Evolutionary conservation across 345 rosid genomes (phyloP).

Genomic region (Acer negundo): DNA sequence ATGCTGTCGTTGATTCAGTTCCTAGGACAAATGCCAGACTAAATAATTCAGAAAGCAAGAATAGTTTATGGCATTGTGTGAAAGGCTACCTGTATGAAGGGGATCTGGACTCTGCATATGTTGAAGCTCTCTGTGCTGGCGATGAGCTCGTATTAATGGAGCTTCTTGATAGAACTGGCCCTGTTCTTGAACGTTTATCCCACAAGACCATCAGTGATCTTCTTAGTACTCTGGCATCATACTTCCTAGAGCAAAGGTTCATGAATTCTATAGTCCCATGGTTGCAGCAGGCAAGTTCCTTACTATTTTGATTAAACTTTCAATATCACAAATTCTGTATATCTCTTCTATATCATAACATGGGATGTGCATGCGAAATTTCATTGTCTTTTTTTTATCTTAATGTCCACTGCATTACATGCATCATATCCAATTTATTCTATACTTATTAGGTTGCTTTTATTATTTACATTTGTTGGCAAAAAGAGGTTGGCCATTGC

Average conservation of each 20-base stretch:
- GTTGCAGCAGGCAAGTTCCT: constrained; percentile 82
- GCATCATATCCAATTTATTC: no score
- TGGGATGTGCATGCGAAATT: background rate
- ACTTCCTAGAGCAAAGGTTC: constrained; percentile 69
- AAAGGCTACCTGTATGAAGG: constrained; percentile 62
- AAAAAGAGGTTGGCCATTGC: background rate
- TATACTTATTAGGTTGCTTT: background rate
- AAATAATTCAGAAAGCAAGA: constrained; percentile 35
- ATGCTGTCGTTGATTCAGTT: constrained; percentile 35
- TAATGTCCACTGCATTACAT: background rate
- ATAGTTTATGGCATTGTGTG: constrained; percentile 54
- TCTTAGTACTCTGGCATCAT: constrained; percentile 61
- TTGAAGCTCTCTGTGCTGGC: constrained; percentile 66
- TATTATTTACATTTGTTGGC: background rate
- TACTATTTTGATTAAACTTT: constrained; percentile 12
- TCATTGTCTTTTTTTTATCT: background rate
- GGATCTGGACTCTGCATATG: constrained; percentile 78
- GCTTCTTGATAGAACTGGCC: constrained; percentile 89
- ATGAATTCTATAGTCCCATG: constrained; percentile 70
- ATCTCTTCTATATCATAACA: background rate
- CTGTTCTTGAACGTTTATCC: constrained; percentile 72
- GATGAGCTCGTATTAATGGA: constrained; percentile 71
- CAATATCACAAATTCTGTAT: background rate
- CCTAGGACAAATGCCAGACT: constrained; percentile 37
- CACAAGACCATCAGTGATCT: constrained; percentile 60